phyloP scores from a whole-genome alignment of 2,329 filamentous ascomycete genomes.

The Arthrinium phaeospermum region DNA sequence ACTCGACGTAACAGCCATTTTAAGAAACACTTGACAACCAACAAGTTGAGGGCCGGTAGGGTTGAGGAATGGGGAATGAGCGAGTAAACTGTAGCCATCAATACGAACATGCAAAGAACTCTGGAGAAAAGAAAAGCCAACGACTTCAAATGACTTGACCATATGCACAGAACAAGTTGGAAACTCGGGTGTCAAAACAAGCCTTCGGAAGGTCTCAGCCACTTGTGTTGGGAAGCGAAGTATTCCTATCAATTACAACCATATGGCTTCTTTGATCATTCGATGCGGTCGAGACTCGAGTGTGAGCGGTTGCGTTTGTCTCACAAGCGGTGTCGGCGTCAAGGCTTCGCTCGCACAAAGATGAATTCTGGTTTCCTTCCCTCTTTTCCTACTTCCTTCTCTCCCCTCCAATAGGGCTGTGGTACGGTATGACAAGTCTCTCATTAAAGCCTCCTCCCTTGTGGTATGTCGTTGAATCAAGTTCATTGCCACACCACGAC shows the following conservation, averaged over 20 bases:
- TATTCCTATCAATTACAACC: background rate
- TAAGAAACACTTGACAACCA: background rate
- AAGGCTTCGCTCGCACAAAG: constrained; percentile 3
- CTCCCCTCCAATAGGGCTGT: background rate
- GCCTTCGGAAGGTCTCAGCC: constrained; percentile 21
- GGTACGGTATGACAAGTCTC: constrained; percentile 2
- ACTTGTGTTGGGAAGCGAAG: constrained; percentile 20
- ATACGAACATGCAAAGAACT: background rate
- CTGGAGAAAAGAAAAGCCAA: background rate
- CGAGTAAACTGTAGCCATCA: background rate
- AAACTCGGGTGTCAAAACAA: constrained; percentile 13
- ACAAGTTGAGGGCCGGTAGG: background rate
- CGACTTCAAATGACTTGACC: background rate
- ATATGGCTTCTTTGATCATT: background rate
- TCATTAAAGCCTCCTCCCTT: constrained; percentile 1
- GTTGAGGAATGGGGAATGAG: background rate
- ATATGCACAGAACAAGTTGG: background rate
- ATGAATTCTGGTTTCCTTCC: background rate
- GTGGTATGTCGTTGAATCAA: background rate
- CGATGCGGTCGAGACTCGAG: background rate
- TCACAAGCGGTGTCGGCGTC: background rate
- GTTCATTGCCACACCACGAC: background rate
- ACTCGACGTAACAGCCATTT: background rate
- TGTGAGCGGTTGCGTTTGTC: background rate
- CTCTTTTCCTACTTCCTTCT: background rate